phyloP scores from a whole-genome alignment of 352 stramenopile genomes.

The Phytopythium kandeliae region DNA sequence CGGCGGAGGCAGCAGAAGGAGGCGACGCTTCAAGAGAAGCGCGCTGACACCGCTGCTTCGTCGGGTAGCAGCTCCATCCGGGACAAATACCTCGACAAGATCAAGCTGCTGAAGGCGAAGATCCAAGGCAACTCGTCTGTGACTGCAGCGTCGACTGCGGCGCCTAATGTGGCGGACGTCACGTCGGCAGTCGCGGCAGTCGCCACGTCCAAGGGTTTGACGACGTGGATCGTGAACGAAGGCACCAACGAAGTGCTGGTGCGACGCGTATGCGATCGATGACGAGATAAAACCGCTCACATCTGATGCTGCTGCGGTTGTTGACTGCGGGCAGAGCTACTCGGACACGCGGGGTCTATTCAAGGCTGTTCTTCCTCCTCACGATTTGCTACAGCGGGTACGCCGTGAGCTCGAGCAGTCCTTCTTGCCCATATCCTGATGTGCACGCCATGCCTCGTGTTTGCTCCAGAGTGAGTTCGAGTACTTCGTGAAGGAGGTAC shows the following conservation, averaged over 20 bases:
- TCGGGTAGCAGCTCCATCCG: slow-evolving; percentile 18
- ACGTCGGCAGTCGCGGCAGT: slow-evolving; percentile 13
- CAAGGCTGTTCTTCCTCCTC: slow-evolving; percentile 51
- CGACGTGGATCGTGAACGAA: slow-evolving; percentile 69
- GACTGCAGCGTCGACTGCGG: slow-evolving; percentile 2
- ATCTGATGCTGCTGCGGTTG: neutral
- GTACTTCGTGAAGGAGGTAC: slow-evolving; percentile 62
- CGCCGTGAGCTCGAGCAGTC: neutral
- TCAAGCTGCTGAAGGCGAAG: slow-evolving; percentile 65
- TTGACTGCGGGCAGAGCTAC: slow-evolving; percentile 38
- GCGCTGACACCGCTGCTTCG: slow-evolving; percentile 1
- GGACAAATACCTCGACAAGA: slow-evolving; percentile 76
- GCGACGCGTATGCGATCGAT: neutral
- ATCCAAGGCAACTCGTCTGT: slow-evolving; percentile 13
- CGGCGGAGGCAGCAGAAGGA: slow-evolving; percentile 17
- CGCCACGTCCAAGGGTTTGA: slow-evolving; percentile 46
- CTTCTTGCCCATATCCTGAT: slow-evolving; percentile 3
- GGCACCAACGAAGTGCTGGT: slow-evolving; percentile 69
- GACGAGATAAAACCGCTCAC: no score
- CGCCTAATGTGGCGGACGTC: slow-evolving; percentile 13
- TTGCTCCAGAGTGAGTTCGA: slow-evolving; percentile 49
- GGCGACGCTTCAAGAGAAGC: slow-evolving; percentile 7
- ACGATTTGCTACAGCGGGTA: slow-evolving; percentile 47
- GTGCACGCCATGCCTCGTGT: neutral
- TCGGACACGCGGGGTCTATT: slow-evolving; percentile 48